Base-by-base conservation (phyloP, 768 basidiomycete genomes). In the Russula griseocarnosa region DNA sequence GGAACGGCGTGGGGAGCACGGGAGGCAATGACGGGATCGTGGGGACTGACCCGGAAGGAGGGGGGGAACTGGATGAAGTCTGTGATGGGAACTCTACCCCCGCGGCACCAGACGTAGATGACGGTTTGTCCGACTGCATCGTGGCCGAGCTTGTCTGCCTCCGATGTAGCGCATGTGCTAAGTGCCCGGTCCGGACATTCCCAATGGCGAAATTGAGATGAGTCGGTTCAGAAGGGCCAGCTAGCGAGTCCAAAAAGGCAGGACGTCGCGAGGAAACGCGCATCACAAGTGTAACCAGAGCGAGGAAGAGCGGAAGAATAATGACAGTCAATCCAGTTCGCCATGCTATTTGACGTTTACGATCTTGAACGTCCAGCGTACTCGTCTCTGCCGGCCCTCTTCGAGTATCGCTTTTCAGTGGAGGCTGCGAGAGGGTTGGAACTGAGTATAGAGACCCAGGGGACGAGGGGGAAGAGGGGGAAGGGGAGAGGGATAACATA, bases 1-100 rank as follows among this genome's bases (percentile, higher is more conserved):
- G 88, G 72, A 93, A 92, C 0, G 91, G 91, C 6, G 83, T 84
- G 9, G 90, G 88, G 28, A 92, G 79, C 8, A 67, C 64, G 2
- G 87, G 73, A 6, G 75, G 46, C n/a, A 10, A 66, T 5, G 74
- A 64, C 0, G 86, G 85, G n/a, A 86, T 74, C 3, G 80, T 76
- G 1, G 84, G 84, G 9, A 80, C 69, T 24, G 36, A 28, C 22
- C 20, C 28, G 18, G 32, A 14, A 3, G 55, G n/a, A 38, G 40
- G 55, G 18, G 30, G 70, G 60, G 42, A 68, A 77, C 58, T 66
- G 68, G 9, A 75, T 67, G 36, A 71, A 59, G 16, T 70, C 51
- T 8, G 70, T 36, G 73, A 66, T n/a, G 55, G 64, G 34, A 69
- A 55, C 26, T 32, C 28, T 20, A 66, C 36, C 5, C 16, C 32